Evolutionary conservation across 2,329 filamentous ascomycete genomes (phyloP).

Genomic region (Fusarium irregulare): DNA sequence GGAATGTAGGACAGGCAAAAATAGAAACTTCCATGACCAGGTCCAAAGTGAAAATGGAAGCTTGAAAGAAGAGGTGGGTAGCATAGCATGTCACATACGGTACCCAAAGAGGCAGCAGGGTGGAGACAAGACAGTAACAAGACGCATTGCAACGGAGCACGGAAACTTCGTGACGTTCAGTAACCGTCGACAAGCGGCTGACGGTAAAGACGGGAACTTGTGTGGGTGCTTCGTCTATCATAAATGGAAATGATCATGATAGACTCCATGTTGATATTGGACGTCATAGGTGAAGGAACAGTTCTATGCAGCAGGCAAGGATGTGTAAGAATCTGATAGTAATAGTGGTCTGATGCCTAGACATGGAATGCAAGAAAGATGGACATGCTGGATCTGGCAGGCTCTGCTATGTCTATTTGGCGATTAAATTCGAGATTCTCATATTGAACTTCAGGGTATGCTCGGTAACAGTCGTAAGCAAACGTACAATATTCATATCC

Average conservation of each 20-base stretch:
- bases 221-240: conserved; percentile 1
- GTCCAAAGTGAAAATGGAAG: conserved; percentile 21
- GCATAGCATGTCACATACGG: conserved; percentile 23
- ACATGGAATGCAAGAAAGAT: not conserved
- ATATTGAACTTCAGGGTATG: conserved; percentile 13
- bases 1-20: conserved; percentile 25
- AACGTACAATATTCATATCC: not conserved
- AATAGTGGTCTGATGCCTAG: not conserved
- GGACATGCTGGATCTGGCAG: not conserved
- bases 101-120: conserved; percentile 29
- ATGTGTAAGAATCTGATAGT: not conserved
- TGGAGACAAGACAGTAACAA: conserved; percentile 30
- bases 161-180: conserved; percentile 20
- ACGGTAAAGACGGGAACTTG: not conserved
- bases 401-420: not conserved
- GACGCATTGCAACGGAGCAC: conserved; percentile 15
- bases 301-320: not conserved
- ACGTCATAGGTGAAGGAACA: conserved; percentile 1
- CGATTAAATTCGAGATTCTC: conserved; percentile 10
- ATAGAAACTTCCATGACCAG: conserved; percentile 40
- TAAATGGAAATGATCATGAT: conserved; percentile 23
- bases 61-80: conserved; percentile 36
- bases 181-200: conserved; percentile 23
- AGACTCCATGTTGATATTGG: conserved; percentile 17
- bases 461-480: not conserved